A percentile compares a stretch with the other conserved stretches of the same genome.
phyloP scores from a whole-genome alignment of 75 land plant species.

The Picea glauca region DNA sequence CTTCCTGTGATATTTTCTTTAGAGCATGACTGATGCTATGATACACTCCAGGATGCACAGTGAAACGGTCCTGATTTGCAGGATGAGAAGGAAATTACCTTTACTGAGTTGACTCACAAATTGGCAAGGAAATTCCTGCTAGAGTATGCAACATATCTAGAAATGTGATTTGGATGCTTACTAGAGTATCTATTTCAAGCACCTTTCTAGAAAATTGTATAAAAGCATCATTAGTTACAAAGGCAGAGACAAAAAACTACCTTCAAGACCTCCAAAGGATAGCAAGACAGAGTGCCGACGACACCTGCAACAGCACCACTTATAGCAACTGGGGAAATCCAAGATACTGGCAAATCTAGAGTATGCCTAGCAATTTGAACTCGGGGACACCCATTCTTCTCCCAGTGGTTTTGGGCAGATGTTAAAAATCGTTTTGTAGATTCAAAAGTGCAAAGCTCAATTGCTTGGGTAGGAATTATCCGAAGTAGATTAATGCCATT shows the following conservation, averaged over 20 bases:
- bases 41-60: constrained; percentile 55
- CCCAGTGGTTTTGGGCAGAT: constrained; percentile 55
- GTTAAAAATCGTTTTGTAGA: constrained; percentile 48
- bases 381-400: constrained; percentile 32
- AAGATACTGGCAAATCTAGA: constrained; percentile 41
- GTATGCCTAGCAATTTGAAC: constrained; percentile 37
- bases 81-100: not conserved
- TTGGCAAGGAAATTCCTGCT: no score
- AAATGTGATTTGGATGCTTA: not conserved
- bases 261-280: constrained; percentile 83
- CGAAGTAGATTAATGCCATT: constrained; percentile 71
- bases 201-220: not conserved
- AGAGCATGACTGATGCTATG: constrained; percentile 51
- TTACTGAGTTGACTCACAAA: no score
- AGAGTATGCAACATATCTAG: not conserved
- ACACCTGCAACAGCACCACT: constrained; percentile 85
- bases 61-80: constrained; percentile 61
- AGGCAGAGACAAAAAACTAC: constrained; percentile 16
- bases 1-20: constrained; percentile 42
- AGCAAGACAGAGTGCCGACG: constrained; percentile 62
- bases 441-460: constrained; percentile 76
- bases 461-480: constrained; percentile 74
- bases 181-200: not conserved
- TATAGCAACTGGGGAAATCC: constrained; percentile 73
- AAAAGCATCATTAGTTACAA: not conserved